These are phyloP conservation scores for Ceratocystis huliohia DNA, from an alignment of 2,329 filamentous ascomycete species.

Conservation along the genomic window DNA sequence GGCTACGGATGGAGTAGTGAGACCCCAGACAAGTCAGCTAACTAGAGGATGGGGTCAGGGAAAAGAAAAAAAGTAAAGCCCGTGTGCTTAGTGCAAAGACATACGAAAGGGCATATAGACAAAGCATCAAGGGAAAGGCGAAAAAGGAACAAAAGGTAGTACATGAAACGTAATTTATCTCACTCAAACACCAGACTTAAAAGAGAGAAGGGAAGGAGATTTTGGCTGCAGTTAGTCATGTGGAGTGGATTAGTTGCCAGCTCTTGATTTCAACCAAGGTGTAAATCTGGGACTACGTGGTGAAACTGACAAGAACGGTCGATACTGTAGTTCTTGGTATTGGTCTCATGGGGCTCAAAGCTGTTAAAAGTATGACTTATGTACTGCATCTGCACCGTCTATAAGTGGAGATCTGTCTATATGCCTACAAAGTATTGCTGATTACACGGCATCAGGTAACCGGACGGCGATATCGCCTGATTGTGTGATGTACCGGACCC, in stretches of 20 bases:
- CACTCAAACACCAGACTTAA: background rate
- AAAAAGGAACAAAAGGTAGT: background rate
- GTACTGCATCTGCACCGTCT: background rate
- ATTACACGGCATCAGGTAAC: conserved; percentile 74
- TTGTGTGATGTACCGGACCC: conserved; percentile 98
- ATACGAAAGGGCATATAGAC: background rate
- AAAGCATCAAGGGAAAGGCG: background rate
- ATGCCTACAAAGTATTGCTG: background rate
- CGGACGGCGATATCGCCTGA: conserved; percentile 92
- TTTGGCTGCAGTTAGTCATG: background rate
- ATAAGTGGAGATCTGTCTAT: conserved; percentile 2
- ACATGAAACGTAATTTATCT: background rate
- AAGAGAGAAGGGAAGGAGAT: too few species aligned
- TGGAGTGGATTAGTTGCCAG: background rate
- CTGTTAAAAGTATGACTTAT: conserved; percentile 5
- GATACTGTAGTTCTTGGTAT: background rate
- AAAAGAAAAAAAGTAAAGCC: conserved; percentile 22
- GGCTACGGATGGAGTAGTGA: conserved; percentile 25
- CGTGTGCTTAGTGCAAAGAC: conserved; percentile 11
- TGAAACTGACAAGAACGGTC: background rate
- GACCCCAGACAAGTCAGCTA: conserved; percentile 21
- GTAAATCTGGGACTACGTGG: background rate
- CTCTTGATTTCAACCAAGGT: background rate
- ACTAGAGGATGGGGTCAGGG: conserved; percentile 21
- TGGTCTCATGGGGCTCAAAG: background rate